Evolutionary conservation across 2,329 filamentous ascomycete genomes (phyloP).

Genomic region (Colletotrichum higginsianum): DNA sequence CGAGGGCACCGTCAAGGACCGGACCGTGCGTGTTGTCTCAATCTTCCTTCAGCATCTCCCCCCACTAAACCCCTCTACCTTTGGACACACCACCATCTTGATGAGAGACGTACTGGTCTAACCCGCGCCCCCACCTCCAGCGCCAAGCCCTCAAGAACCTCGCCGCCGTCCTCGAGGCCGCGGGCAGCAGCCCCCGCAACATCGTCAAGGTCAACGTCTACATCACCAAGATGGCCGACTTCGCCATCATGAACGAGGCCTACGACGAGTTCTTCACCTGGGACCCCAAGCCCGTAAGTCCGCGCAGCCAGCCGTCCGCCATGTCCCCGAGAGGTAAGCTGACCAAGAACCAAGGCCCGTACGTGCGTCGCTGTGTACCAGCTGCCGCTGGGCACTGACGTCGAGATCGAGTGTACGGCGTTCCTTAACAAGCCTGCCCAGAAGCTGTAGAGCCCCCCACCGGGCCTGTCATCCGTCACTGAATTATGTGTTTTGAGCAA

Average conservation of each 20-base stretch:
- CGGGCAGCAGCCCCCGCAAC: constrained; percentile 71
- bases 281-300: constrained; percentile 62
- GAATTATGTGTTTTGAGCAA: background rate
- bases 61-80: too few relatives aligned
- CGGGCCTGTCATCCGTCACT: too few relatives aligned
- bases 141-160: constrained; percentile 72
- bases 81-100: too few relatives aligned
- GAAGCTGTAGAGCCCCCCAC: constrained; percentile 24
- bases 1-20: constrained; percentile 67
- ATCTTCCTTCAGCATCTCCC: background rate
- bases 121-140: constrained; percentile 50
- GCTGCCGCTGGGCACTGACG: constrained; percentile 77
- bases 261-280: constrained; percentile 65
- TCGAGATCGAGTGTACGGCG: constrained; percentile 81
- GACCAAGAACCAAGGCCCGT: constrained; percentile 55
- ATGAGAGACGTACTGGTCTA: constrained; percentile 19
- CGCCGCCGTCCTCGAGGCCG: constrained; percentile 70
- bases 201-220: constrained; percentile 79
- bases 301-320: background rate
- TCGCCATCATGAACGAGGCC: constrained; percentile 70
- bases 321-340: background rate
- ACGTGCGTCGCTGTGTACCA: constrained; percentile 83
- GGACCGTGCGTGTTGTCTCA: constrained; percentile 58
- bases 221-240: constrained; percentile 76
- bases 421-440: constrained; percentile 37